Evolutionary conservation across 495 filamentous ascomycete genomes (phyloP).

Genomic region (Hyaloscypha bicolor): DNA sequence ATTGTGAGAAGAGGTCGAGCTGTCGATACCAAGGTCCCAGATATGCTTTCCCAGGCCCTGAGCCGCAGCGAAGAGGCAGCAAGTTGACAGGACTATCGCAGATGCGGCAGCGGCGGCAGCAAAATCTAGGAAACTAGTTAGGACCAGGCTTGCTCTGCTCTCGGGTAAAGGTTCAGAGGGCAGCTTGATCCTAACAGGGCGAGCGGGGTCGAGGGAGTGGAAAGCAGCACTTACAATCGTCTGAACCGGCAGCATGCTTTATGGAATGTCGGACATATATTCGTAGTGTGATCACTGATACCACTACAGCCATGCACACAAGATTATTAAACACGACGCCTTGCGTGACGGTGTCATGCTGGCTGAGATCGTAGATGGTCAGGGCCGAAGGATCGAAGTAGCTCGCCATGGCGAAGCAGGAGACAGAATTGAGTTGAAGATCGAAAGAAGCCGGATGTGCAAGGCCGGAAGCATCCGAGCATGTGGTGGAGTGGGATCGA

Average conservation of each 20-base stretch:
- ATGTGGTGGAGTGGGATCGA: background rate
- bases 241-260: background rate
- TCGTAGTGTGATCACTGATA: background rate
- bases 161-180: background rate
- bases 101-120: background rate
- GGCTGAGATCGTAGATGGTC: background rate
- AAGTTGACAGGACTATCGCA: background rate
- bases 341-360: background rate
- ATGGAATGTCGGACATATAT: background rate
- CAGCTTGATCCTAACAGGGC: background rate
- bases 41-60: constrained; percentile 35
- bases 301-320: constrained; percentile 1
- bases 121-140: background rate
- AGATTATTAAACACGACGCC: background rate
- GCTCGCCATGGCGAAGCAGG: background rate
- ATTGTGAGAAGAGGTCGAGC: constrained; percentile 7
- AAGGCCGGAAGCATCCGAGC: background rate
- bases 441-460: background rate
- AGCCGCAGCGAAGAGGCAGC: constrained; percentile 18
- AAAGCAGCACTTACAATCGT: background rate
- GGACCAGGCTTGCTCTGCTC: background rate
- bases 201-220: background rate
- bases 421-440: background rate
- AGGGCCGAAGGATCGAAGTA: background rate
- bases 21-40: constrained; percentile 27